A percentile compares a stretch with the other conserved stretches of the same genome.
Evolutionary conservation across 2,329 filamentous ascomycete genomes (phyloP).

Genomic region (Alternaria gaisen): DNA sequence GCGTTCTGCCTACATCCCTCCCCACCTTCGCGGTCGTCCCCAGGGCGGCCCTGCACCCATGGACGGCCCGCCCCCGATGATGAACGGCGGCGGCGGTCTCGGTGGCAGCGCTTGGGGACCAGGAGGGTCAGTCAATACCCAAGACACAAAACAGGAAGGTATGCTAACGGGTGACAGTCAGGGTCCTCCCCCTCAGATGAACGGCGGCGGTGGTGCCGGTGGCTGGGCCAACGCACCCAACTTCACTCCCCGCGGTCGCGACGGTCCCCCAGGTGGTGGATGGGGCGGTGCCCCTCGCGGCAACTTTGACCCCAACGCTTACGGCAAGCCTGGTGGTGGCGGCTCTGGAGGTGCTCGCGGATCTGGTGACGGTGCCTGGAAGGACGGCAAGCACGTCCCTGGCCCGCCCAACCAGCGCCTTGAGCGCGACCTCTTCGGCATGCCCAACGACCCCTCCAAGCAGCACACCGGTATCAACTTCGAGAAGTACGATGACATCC

Average conservation of each 20-base stretch:
- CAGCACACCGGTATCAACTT: constrained; percentile 99
- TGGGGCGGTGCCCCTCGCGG: constrained; percentile 53
- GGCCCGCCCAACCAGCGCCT: constrained; percentile 87
- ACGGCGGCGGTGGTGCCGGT: constrained; percentile 69
- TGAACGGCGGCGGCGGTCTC: constrained; percentile 64
- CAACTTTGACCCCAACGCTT: constrained; percentile 70
- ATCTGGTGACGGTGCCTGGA: constrained; percentile 95
- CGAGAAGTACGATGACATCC: constrained; percentile 99
- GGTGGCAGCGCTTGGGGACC: constrained; percentile 71
- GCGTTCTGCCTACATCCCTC: constrained; percentile 83
- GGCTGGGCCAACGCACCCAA: constrained; percentile 67
- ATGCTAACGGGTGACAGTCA: constrained; percentile 38
- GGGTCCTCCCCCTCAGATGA: constrained; percentile 50
- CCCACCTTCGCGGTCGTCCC: constrained; percentile 72
- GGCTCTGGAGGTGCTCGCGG: constrained; percentile 70
- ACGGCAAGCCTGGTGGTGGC: constrained; percentile 63
- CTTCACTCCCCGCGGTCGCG: constrained; percentile 61
- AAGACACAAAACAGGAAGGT: neutral
- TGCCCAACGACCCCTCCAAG: constrained; percentile 89
- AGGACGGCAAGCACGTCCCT: constrained; percentile 93
- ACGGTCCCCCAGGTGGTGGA: constrained; percentile 39
- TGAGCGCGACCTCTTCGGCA: constrained; percentile 95
- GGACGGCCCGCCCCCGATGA: constrained; percentile 52
- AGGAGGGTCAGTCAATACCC: constrained; percentile 33
- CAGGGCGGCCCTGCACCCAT: constrained; percentile 49